Conservation (phyloP, 2,329 filamentous ascomycete genomes). For the Claviceps fusiformis region DNA sequence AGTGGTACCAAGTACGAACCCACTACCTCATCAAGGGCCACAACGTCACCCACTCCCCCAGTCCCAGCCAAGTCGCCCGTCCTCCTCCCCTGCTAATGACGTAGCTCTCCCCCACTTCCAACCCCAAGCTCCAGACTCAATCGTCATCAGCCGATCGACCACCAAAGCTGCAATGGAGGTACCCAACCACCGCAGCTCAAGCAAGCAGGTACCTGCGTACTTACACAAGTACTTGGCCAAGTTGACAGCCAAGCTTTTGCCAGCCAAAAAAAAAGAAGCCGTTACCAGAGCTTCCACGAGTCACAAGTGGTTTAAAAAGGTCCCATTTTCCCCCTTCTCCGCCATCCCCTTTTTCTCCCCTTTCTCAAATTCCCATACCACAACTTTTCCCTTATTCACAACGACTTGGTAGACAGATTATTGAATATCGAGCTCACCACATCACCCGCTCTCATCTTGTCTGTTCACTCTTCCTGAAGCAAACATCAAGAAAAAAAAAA, state of each 20-base stretch:
- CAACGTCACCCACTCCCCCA: not conserved
- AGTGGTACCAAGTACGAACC: not conserved
- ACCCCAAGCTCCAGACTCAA: not conserved
- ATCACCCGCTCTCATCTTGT: not conserved
- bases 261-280: not conserved
- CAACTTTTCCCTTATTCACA: not conserved
- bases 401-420: not conserved
- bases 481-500: not conserved
- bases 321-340: not conserved
- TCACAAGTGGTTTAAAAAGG: not conserved
- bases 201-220: not conserved
- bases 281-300: not conserved
- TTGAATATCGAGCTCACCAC: not conserved
- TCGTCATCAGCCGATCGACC: not conserved
- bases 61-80: not conserved
- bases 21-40: not conserved
- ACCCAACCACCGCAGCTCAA: not conserved
- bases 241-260: not conserved
- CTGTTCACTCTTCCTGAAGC: no score
- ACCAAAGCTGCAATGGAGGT: not conserved
- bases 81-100: constrained; percentile 2
- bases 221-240: not conserved
- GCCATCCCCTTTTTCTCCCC: not conserved
- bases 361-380: not conserved
- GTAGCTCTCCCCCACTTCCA: not conserved